Evolutionary conservation across 169 alveolate species (phyloP).

Genomic region (Eimeria zaria): DNA sequence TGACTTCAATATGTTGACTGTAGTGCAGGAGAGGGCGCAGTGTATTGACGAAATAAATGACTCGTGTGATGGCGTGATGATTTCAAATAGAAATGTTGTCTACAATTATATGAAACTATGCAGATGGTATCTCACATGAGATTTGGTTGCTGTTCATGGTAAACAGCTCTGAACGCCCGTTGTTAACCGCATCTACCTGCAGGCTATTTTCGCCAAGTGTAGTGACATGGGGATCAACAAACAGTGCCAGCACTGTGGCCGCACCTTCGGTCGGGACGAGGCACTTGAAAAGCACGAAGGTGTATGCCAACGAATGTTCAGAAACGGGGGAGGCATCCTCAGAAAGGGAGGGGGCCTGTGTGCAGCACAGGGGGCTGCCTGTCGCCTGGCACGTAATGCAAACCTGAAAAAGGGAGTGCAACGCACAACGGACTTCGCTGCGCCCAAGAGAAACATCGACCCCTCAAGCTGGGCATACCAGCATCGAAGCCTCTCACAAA

Average conservation of each 20-base stretch:
- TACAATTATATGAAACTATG: neutral
- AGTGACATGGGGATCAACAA: slow-evolving; percentile 65
- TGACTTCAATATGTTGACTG: neutral
- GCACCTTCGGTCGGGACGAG: slow-evolving; percentile 83
- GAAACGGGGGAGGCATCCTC: slow-evolving; percentile 62
- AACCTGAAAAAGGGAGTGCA: neutral
- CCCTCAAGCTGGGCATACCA: slow-evolving; percentile 46
- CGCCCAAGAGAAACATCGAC: slow-evolving; percentile 3
- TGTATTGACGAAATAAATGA: neutral
- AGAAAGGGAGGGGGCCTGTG: slow-evolving; percentile 68
- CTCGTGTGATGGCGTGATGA: neutral
- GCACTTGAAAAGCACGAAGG: slow-evolving; percentile 79
- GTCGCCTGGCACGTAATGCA: slow-evolving; percentile 7
- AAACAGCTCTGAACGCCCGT: neutral
- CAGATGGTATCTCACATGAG: neutral
- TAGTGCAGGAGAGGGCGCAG: neutral
- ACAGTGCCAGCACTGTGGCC: slow-evolving; percentile 83
- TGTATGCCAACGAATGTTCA: slow-evolving; percentile 81
- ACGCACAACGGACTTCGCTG: neutral
- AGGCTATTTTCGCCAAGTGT: slow-evolving; percentile 81
- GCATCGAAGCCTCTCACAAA: neutral
- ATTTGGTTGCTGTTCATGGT: neutral
- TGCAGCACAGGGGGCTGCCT: slow-evolving; percentile 69
- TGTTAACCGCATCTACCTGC: neutral
- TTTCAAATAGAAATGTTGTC: no score